phyloP scores from a whole-genome alignment of 768 basidiomycete genomes.

The Leccinum obscurum region DNA sequence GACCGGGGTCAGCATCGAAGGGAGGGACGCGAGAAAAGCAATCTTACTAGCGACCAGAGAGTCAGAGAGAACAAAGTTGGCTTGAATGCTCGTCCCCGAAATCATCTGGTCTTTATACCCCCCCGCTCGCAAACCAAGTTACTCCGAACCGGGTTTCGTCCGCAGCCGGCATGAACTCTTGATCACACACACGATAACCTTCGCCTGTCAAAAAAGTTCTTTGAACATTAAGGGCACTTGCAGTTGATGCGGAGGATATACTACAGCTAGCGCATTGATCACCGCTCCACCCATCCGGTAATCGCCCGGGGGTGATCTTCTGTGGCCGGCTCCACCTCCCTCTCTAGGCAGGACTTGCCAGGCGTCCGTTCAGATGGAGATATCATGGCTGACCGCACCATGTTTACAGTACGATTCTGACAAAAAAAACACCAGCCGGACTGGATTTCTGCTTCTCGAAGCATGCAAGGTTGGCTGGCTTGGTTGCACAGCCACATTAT shows the following conservation, averaged over 20 bases:
- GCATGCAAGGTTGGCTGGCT: neutral
- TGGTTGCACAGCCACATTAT: neutral
- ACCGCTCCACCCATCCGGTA: too few relatives aligned
- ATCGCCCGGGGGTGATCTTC: neutral
- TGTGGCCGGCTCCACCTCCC: neutral
- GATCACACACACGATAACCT: neutral
- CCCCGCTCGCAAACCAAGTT: neutral
- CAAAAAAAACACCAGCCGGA: neutral
- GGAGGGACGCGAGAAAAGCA: neutral
- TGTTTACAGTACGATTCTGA: neutral
- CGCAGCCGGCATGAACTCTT: neutral
- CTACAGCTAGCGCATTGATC: too few relatives aligned
- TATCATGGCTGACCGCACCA: neutral
- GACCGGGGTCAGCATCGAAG: neutral
- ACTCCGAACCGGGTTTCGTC: neutral
- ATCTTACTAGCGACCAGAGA: slow-evolving; percentile 3
- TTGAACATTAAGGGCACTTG: too few relatives aligned
- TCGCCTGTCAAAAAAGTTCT: neutral
- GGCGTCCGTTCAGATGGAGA: neutral
- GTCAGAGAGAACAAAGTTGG: neutral
- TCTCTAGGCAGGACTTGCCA: neutral
- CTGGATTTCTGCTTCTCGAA: neutral
- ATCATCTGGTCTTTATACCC: slow-evolving; percentile 10
- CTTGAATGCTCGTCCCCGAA: neutral
- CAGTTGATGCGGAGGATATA: too few relatives aligned